A percentile compares a stretch with the other conserved stretches of the same genome.
Evolutionary conservation across 805 yeast genomes (phyloP).

Genomic region (Cyberlindnera maritima): DNA sequence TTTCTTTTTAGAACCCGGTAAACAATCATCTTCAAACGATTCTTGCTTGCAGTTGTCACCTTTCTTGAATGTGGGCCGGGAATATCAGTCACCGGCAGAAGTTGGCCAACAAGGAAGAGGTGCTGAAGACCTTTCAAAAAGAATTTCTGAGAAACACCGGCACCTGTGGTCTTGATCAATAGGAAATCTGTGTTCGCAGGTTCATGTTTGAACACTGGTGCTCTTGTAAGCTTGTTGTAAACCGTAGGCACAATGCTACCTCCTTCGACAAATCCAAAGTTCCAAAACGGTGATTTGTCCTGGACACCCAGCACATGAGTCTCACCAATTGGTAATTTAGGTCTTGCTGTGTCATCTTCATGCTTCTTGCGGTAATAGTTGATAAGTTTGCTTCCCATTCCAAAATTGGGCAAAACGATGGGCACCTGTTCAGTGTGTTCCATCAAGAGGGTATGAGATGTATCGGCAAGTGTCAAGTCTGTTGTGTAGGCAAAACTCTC

Average conservation of each 20-base stretch:
- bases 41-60: slow-evolving; percentile 89
- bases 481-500: slow-evolving; percentile 69
- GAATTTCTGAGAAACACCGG: slow-evolving; percentile 63
- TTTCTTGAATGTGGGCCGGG: slow-evolving; percentile 98
- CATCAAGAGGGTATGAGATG: slow-evolving; percentile 70
- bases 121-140: slow-evolving; percentile 68
- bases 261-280: slow-evolving; percentile 92
- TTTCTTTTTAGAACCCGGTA: slow-evolving; percentile 78
- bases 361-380: slow-evolving; percentile 86
- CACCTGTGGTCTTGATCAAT: slow-evolving; percentile 75
- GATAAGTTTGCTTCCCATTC: slow-evolving; percentile 93
- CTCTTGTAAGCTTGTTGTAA: slow-evolving; percentile 87
- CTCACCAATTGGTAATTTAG: slow-evolving; percentile 87
- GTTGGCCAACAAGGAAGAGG: slow-evolving; percentile 86
- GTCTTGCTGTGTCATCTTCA: slow-evolving; percentile 81
- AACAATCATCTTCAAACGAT: slow-evolving; percentile 90
- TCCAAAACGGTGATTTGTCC: slow-evolving; percentile 97
- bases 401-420: slow-evolving; percentile 76
- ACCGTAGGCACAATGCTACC: slow-evolving; percentile 93
- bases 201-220: slow-evolving; percentile 91
- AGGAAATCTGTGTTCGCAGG: slow-evolving; percentile 76
- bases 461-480: slow-evolving; percentile 82
- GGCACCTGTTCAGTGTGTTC: slow-evolving; percentile 94
- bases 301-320: slow-evolving; percentile 95
- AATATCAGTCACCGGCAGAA: slow-evolving; percentile 88